Evolutionary conservation across 2,329 filamentous ascomycete species (phyloP).

Genomic region (Macroventuria anomochaeta): DNA sequence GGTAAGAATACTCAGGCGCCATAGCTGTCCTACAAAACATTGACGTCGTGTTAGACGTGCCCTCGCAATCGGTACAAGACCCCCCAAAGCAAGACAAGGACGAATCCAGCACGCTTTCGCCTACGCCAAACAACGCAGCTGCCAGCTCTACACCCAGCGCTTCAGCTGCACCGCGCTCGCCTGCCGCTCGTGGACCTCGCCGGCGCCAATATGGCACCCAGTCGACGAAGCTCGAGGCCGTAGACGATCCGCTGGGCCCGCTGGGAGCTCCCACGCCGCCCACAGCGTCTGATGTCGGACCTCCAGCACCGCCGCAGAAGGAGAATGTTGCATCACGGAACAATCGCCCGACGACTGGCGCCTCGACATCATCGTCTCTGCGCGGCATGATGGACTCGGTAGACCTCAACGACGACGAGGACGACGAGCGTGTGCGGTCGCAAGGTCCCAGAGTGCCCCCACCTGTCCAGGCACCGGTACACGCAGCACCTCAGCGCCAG

Average conservation of each 20-base stretch:
- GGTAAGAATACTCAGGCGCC: conserved; percentile 33
- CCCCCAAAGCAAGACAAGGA: conserved; percentile 41
- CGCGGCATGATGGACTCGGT: conserved; percentile 68
- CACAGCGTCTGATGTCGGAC: conserved; percentile 63
- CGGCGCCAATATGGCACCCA: conserved; percentile 72
- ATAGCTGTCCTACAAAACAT: not conserved
- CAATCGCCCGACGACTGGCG: conserved; percentile 60
- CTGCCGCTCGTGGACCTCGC: conserved; percentile 58
- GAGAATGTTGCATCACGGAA: conserved; percentile 61
- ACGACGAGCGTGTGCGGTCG: conserved; percentile 53
- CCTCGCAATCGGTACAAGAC: conserved; percentile 48
- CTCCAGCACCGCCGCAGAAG: conserved; percentile 71
- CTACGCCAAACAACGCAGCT: conserved; percentile 24
- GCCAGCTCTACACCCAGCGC: conserved; percentile 43
- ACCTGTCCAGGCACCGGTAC: conserved; percentile 61
- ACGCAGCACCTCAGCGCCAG: conserved; percentile 57
- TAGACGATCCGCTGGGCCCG: conserved; percentile 77
- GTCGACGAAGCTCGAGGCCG: conserved; percentile 77
- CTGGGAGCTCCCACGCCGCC: conserved; percentile 70
- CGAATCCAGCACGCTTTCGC: conserved; percentile 41
- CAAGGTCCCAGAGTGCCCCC: conserved; percentile 69
- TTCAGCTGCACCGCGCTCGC: conserved; percentile 55
- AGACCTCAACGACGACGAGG: conserved; percentile 71
- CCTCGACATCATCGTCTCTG: conserved; percentile 55
- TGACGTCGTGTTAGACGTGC: conserved; percentile 52